phyloP scores from a whole-genome alignment of 208 protist species.

The Acanthamoeba culbertsoni region DNA sequence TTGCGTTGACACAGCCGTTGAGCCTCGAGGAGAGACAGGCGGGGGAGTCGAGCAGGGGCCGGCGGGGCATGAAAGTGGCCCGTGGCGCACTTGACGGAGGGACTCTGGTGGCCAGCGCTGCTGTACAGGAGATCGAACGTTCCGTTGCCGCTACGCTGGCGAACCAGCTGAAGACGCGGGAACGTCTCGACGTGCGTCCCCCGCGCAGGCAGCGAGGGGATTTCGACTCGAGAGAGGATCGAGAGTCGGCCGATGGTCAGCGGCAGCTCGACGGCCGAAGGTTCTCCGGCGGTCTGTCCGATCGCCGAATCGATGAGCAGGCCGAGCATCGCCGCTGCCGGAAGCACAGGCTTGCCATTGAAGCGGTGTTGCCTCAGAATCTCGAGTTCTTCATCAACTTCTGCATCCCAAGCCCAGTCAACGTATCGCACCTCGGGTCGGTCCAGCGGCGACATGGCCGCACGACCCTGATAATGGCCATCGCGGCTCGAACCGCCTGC shows the following conservation, averaged over 20 bases:
- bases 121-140: neutral
- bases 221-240: neutral
- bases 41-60: neutral
- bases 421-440: neutral
- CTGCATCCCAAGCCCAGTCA: neutral
- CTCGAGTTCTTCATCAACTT: neutral
- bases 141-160: neutral
- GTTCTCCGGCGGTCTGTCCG: neutral
- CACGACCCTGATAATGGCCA: too few species aligned
- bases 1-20: neutral
- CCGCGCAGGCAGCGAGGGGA: neutral
- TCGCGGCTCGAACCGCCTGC: neutral
- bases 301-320: neutral
- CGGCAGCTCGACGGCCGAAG: neutral
- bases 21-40: neutral
- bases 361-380: neutral
- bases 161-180: neutral
- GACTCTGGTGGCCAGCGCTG: neutral
- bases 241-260: neutral
- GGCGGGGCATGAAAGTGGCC: neutral
- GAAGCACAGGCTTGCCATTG: neutral
- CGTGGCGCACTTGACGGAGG: neutral
- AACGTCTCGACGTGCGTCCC: neutral
- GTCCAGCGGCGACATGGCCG: neutral
- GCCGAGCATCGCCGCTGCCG: slow-evolving; percentile 10